These are phyloP conservation scores for Zygotorulaspora florentina DNA, from an alignment of 805 yeast genomes.

Conservation along the genomic window DNA sequence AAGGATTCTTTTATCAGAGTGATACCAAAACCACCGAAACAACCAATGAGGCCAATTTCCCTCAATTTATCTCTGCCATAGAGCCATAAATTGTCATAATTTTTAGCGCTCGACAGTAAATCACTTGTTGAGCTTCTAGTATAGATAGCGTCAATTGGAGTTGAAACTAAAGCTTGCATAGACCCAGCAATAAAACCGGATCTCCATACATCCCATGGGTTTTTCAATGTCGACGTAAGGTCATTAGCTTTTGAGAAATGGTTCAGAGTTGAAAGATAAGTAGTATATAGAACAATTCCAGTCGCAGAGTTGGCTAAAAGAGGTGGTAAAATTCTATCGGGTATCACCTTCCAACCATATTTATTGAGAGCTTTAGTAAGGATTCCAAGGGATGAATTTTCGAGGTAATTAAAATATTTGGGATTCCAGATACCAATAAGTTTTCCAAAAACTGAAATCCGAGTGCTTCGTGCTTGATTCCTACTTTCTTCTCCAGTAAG, in stretches of 20 bases:
- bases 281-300: constrained; percentile 79
- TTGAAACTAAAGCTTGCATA: constrained; percentile 83
- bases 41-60: constrained; percentile 76
- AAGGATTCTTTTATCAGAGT: constrained; percentile 70
- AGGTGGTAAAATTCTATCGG: constrained; percentile 79
- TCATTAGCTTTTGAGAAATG: constrained; percentile 16
- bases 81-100: constrained; percentile 68
- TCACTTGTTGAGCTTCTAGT: constrained; percentile 77
- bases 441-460: background rate
- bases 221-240: constrained; percentile 23
- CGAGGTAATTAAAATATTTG: constrained; percentile 38
- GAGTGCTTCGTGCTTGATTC: background rate
- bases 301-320: constrained; percentile 83
- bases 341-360: constrained; percentile 85
- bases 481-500: constrained; percentile 31
- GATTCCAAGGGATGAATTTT: constrained; percentile 79
- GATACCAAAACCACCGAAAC: constrained; percentile 84
- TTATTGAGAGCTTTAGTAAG: constrained; percentile 62
- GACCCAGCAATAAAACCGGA: constrained; percentile 88
- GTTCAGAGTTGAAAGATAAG: constrained; percentile 57
- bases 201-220: constrained; percentile 53
- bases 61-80: constrained; percentile 65
- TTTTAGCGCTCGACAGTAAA: constrained; percentile 50
- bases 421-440: constrained; percentile 9
- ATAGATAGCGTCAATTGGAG: constrained; percentile 89